phyloP scores from a whole-genome alignment of 164 flowering plant genomes.

The Protea cynaroides region DNA sequence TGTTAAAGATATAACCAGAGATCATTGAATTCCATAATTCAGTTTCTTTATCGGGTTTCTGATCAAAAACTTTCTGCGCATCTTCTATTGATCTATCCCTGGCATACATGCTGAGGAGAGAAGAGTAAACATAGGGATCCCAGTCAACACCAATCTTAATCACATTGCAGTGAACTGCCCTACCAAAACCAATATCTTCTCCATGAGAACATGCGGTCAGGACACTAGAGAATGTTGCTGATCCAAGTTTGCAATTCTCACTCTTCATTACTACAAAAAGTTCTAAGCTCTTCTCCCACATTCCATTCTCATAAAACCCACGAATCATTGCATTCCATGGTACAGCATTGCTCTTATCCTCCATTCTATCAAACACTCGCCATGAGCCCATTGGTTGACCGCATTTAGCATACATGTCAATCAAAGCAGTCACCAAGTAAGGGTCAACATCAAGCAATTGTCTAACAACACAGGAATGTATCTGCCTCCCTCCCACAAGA shows the following conservation, averaged over 20 bases:
- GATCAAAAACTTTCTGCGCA: slow-evolving; percentile 31
- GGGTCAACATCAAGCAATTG: slow-evolving; percentile 30
- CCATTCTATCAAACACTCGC: slow-evolving; percentile 30
- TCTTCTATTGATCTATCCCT: slow-evolving; percentile 29
- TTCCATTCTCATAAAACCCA: slow-evolving; percentile 43
- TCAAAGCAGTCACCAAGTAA: slow-evolving; percentile 44
- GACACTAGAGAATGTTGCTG: slow-evolving; percentile 38
- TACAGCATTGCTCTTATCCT: slow-evolving; percentile 33
- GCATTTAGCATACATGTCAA: slow-evolving; percentile 44
- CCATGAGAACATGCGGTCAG: slow-evolving; percentile 39
- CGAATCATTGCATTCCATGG: slow-evolving; percentile 62
- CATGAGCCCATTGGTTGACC: slow-evolving; percentile 29
- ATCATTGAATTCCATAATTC: slow-evolving; percentile 57
- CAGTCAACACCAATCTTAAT: slow-evolving; percentile 41
- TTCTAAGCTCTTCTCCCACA: slow-evolving; percentile 43
- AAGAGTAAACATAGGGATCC: slow-evolving; percentile 45
- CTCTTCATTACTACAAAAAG: slow-evolving; percentile 33
- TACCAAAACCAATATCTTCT: slow-evolving; percentile 32
- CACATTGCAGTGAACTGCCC: slow-evolving; percentile 43
- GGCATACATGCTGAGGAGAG: slow-evolving; percentile 51
- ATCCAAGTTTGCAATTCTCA: slow-evolving; percentile 24
- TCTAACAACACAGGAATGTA: slow-evolving; percentile 50
- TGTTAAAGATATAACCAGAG: slow-evolving; percentile 34
- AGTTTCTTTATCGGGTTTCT: slow-evolving; percentile 17
- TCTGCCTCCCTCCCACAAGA: slow-evolving; percentile 33